Percentiles rank a stretch among this genome's conserved stretches.
Evolutionary conservation across 75 land plant species (phyloP).

Genomic region (Pinus albicaulis): DNA sequence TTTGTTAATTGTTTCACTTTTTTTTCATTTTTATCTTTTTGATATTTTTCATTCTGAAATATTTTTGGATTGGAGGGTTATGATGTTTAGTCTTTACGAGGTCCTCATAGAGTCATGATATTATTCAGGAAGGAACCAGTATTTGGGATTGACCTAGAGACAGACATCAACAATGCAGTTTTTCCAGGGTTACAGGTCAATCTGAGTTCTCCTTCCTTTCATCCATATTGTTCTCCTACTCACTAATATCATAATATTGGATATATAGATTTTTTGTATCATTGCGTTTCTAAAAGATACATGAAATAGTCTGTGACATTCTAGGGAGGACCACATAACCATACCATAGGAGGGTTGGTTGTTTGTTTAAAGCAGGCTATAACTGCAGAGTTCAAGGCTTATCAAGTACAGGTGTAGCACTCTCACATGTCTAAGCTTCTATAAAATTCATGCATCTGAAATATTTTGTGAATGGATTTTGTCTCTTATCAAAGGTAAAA

Average conservation of each 20-base stretch:
- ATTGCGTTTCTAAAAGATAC: not conserved
- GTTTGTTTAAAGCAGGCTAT: constrained; percentile 83
- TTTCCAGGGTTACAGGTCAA: constrained; percentile 92
- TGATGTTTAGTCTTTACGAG: constrained; percentile 72
- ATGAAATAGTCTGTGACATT: not conserved
- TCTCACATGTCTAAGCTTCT: not conserved
- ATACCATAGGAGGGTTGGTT: constrained; percentile 88
- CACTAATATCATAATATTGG: not conserved
- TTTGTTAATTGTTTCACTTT: no score
- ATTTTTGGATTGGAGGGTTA: not conserved
- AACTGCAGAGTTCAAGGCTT: constrained; percentile 65
- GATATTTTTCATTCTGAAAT: not conserved
- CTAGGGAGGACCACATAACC: constrained; percentile 98
- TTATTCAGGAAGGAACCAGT: constrained; percentile 82
- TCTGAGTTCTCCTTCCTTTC: not conserved
- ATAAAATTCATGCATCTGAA: not conserved
- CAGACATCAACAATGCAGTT: constrained; percentile 86
- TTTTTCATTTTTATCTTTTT: not conserved
- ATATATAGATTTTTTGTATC: not conserved
- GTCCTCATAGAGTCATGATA: constrained; percentile 95
- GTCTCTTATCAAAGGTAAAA: not conserved
- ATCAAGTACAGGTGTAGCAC: constrained; percentile 64
- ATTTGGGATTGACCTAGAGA: constrained; percentile 74
- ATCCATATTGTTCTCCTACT: not conserved
- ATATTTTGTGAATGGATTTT: not conserved